Evolutionary conservation across 2,329 filamentous ascomycete species (phyloP).

Genomic region (Teratosphaeria nubilosa): DNA sequence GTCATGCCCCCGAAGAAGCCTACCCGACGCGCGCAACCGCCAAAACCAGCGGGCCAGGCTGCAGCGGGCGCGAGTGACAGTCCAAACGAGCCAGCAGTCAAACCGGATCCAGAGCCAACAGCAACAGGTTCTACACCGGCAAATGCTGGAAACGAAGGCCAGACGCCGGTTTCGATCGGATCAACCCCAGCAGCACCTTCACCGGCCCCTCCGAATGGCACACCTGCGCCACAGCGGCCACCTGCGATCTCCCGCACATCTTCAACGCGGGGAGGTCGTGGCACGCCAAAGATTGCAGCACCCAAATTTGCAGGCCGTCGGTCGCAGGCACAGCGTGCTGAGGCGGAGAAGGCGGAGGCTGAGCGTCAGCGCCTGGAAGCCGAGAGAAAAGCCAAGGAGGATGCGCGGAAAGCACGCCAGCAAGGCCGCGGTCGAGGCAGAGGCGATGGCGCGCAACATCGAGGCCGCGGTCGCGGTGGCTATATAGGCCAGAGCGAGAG

Average conservation of each 20-base stretch:
- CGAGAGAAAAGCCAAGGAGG: constrained; percentile 22
- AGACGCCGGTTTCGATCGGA: not conserved
- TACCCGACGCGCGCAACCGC: not conserved
- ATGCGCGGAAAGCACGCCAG: constrained; percentile 15
- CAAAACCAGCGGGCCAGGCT: not conserved
- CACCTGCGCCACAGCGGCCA: not conserved
- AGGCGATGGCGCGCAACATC: constrained; percentile 20
- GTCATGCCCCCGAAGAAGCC: not conserved
- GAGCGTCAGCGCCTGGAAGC: constrained; percentile 30
- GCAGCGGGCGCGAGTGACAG: not conserved
- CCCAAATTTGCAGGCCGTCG: constrained; percentile 36
- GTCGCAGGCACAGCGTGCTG: constrained; percentile 35
- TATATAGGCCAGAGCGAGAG: constrained; percentile 29
- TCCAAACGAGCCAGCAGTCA: not conserved
- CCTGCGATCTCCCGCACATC: not conserved
- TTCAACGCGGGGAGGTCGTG: not conserved
- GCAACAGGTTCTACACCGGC: not conserved
- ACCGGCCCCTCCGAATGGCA: not conserved
- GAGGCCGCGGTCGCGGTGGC: constrained; percentile 31
- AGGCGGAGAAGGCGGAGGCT: constrained; percentile 30
- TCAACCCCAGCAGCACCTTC: not conserved
- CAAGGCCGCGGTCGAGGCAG: constrained; percentile 14
- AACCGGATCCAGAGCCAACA: not conserved
- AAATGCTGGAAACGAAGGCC: not conserved
- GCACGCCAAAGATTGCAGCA: not conserved